phyloP scores from a whole-genome alignment of 2,329 filamentous ascomycete genomes.

The Fonsecaea nubica region DNA sequence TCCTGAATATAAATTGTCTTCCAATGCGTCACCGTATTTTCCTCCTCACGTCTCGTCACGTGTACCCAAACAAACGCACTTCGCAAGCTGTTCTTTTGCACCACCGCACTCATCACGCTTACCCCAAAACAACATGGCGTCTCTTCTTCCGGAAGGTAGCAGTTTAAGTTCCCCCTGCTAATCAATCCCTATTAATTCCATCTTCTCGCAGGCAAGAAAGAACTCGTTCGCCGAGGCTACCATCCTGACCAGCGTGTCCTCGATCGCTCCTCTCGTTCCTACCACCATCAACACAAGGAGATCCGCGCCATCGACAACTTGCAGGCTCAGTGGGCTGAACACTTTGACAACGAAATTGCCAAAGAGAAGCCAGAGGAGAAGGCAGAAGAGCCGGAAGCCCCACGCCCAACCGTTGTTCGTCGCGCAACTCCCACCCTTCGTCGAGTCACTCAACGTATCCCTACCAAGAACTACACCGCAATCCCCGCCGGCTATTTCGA shows the following conservation, averaged over 20 bases:
- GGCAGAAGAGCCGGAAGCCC: slow-evolving; percentile 8
- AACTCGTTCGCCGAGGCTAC: slow-evolving; percentile 22
- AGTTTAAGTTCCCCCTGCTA: slow-evolving; percentile 21
- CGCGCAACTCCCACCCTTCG: slow-evolving; percentile 13
- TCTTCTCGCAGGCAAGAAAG: slow-evolving; percentile 26
- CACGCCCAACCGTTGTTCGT: slow-evolving; percentile 13
- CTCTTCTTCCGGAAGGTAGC: slow-evolving; percentile 11
- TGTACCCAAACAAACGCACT: slow-evolving; percentile 10
- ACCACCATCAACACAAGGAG: neutral
- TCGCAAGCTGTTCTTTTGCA: neutral
- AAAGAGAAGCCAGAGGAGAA: slow-evolving; percentile 1
- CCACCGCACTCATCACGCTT: neutral
- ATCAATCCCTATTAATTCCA: slow-evolving; percentile 26
- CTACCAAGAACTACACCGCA: slow-evolving; percentile 13
- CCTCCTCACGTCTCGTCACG: neutral
- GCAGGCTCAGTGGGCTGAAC: slow-evolving; percentile 12
- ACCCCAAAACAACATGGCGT: slow-evolving; percentile 21
- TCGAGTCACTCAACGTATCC: slow-evolving; percentile 19
- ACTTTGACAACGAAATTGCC: neutral
- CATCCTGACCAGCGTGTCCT: slow-evolving; percentile 31
- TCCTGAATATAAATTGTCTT: neutral
- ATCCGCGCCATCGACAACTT: slow-evolving; percentile 13
- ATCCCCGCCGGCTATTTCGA: slow-evolving; percentile 11
- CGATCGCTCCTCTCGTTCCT: slow-evolving; percentile 3
- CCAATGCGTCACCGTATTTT: slow-evolving; percentile 9